Evolutionary conservation across 2,329 filamentous ascomycete genomes (phyloP).

Genomic region (Zymoseptoria ardabiliae): DNA sequence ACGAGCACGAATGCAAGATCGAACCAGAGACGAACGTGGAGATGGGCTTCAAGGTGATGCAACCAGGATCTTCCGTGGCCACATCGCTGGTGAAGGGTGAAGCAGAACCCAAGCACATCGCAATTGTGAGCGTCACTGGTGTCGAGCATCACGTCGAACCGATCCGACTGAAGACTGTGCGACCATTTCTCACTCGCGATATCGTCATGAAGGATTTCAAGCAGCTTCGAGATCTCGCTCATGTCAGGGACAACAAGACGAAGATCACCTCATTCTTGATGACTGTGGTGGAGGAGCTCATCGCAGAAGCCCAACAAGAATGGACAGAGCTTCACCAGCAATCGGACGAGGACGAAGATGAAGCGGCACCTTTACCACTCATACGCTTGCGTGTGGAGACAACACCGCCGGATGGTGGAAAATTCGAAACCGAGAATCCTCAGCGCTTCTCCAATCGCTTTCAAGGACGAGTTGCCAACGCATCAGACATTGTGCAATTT

Average conservation of each 20-base stretch:
- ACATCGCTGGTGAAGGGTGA: conserved; percentile 88
- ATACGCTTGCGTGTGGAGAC: conserved; percentile 89
- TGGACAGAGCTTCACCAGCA: conserved; percentile 75
- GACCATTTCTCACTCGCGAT: conserved; percentile 83
- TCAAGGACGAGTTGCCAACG: conserved; percentile 81
- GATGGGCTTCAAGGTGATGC: conserved; percentile 91
- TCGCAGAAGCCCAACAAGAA: conserved; percentile 70
- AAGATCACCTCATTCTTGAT: conserved; percentile 73
- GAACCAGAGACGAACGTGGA: conserved; percentile 76
- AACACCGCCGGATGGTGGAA: conserved; percentile 72
- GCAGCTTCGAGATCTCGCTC: conserved; percentile 68
- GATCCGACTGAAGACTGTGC: conserved; percentile 76
- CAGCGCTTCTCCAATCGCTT: conserved; percentile 95
- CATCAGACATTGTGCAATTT: conserved; percentile 88
- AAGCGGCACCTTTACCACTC: conserved; percentile 67
- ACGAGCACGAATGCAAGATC: conserved; percentile 94
- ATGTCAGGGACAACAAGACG: conserved; percentile 73
- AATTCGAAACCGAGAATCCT: conserved; percentile 88
- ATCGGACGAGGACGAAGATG: conserved; percentile 35
- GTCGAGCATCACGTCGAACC: conserved; percentile 68
- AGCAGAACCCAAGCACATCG: conserved; percentile 82
- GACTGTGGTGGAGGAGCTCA: conserved; percentile 74
- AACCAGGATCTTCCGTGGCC: conserved; percentile 91
- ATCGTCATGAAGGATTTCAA: conserved; percentile 69
- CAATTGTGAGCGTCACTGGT: conserved; percentile 75